These are phyloP conservation scores for Ustilago shanxiensis DNA, from an alignment of 1,284 basidiomycete species.

Conservation along the genomic window DNA sequence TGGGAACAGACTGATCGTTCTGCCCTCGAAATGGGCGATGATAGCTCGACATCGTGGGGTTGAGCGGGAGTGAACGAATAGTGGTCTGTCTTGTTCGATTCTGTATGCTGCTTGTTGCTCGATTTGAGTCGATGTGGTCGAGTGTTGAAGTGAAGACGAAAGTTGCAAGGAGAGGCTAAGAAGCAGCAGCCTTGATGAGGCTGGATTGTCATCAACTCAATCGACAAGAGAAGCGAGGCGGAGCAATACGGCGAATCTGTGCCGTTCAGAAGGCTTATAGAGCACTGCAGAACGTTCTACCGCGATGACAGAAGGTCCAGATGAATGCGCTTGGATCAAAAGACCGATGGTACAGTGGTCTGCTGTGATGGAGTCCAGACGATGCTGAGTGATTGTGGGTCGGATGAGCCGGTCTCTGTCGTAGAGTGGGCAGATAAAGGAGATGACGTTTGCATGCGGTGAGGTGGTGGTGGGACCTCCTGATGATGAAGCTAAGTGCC, in stretches of 20 bases:
- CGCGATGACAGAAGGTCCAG: neutral
- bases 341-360: neutral
- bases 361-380: neutral
- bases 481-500: neutral
- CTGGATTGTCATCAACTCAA: neutral
- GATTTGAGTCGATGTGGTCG: neutral
- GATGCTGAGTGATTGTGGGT: neutral
- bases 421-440: neutral
- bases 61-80: neutral
- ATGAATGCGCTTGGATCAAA: neutral
- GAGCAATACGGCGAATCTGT: no score
- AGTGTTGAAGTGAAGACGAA: neutral
- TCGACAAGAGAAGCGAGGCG: no score
- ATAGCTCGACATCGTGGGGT: slow-evolving; percentile 21
- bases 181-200: neutral
- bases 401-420: neutral
- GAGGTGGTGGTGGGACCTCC: slow-evolving; percentile 1
- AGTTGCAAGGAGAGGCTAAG: neutral
- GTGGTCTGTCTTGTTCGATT: neutral
- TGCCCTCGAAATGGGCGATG: slow-evolving; percentile 26
- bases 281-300: neutral
- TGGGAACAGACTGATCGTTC: neutral
- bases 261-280: neutral
- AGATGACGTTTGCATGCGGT: neutral
- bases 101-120: neutral